phyloP scores from a whole-genome alignment of 352 stramenopile species.

The Blastocystis sp. region DNA sequence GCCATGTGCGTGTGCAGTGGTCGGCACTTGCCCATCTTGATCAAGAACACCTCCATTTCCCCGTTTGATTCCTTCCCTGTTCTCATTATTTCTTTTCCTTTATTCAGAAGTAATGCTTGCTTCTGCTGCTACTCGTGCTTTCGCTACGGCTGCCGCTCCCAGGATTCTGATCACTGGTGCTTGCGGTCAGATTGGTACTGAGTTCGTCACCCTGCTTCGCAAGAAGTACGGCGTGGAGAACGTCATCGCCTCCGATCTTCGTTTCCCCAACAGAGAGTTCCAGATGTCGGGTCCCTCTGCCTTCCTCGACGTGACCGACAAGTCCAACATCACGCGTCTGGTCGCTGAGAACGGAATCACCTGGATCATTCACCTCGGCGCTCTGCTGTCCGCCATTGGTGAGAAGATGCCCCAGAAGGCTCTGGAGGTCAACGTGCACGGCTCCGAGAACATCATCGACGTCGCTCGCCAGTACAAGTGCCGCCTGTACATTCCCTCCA shows the following conservation, averaged over 20 bases:
- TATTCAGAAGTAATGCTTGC: too few relatives aligned
- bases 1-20: too few relatives aligned
- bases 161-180: slow-evolving; percentile 71
- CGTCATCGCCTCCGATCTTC: slow-evolving; percentile 72
- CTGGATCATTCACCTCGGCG: slow-evolving; percentile 85
- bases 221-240: slow-evolving; percentile 72
- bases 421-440: slow-evolving; percentile 82
- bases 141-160: slow-evolving; percentile 23
- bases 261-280: slow-evolving; percentile 64
- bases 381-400: slow-evolving; percentile 82
- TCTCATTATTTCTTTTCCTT: too few relatives aligned
- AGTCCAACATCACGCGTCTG: slow-evolving; percentile 8
- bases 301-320: slow-evolving; percentile 73
- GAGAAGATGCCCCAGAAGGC: slow-evolving; percentile 83
- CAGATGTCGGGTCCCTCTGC: slow-evolving; percentile 69
- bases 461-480: slow-evolving; percentile 82
- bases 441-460: slow-evolving; percentile 84
- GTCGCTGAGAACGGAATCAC: slow-evolving; percentile 82
- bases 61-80: too few relatives aligned
- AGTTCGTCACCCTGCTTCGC: slow-evolving; percentile 70
- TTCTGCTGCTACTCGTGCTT: neutral
- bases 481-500: slow-evolving; percentile 83
- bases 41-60: too few relatives aligned
- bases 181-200: slow-evolving; percentile 72
- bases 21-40: too few relatives aligned